Percentiles rank a stretch among this genome's conserved stretches.
phyloP scores from a whole-genome alignment of 2,329 filamentous ascomycete species.

The Cordyceps farinosa region DNA sequence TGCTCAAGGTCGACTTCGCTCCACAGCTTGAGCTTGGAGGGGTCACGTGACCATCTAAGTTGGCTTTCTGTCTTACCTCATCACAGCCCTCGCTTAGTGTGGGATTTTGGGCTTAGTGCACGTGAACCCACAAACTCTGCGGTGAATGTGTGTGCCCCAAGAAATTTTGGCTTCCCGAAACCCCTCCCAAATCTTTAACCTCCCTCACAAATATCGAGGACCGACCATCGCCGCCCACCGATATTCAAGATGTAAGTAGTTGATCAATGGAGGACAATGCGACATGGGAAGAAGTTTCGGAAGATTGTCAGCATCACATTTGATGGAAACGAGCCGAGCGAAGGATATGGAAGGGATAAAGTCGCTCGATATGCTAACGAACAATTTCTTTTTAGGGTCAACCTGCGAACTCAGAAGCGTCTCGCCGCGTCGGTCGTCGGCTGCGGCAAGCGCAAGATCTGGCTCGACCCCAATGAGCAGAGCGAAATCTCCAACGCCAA shows the following conservation, averaged over 20 bases:
- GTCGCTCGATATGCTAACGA: constrained; percentile 27
- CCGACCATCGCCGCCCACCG: constrained; percentile 39
- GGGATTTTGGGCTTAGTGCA: constrained; percentile 32
- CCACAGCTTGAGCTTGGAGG: too few species aligned
- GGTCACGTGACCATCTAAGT: constrained; percentile 24
- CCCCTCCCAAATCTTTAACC: constrained; percentile 38
- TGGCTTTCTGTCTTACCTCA: constrained; percentile 26
- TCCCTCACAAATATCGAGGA: constrained; percentile 37
- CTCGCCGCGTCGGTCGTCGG: constrained; percentile 97
- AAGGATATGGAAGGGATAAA: neutral
- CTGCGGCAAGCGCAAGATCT: constrained; percentile 99
- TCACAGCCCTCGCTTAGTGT: constrained; percentile 41
- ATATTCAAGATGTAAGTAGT: constrained; percentile 45
- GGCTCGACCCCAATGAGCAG: constrained; percentile 99
- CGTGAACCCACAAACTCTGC: constrained; percentile 42
- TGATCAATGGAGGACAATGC: constrained; percentile 7
- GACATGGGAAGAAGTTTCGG: constrained; percentile 1
- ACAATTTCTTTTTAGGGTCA: constrained; percentile 68
- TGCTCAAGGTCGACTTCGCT: too few species aligned
- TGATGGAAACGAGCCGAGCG: constrained; percentile 17
- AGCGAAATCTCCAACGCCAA: constrained; percentile 99
- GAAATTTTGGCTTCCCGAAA: constrained; percentile 39
- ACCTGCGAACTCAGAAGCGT: constrained; percentile 99
- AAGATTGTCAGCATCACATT: constrained; percentile 1
- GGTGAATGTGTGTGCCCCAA: constrained; percentile 34